These are phyloP conservation scores for Umbellularia californica DNA, from an alignment of 164 flowering plant genomes.

Conservation along the genomic window DNA sequence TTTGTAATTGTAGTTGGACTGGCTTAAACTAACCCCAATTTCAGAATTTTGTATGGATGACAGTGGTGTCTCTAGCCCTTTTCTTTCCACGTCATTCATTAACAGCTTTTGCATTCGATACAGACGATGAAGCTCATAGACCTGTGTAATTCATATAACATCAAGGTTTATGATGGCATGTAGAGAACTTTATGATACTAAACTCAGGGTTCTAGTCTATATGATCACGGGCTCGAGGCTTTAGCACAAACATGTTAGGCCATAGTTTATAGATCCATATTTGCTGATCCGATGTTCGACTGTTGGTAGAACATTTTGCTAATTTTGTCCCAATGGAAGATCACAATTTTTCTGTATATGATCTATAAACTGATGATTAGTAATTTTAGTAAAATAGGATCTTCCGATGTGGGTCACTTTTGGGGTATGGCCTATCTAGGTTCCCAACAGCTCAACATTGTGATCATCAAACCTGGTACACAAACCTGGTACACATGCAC, in stretches of 20 bases:
- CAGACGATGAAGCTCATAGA: conserved; percentile 76
- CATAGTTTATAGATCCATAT: neutral
- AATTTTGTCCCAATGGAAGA: neutral
- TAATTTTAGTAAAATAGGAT: too few species aligned
- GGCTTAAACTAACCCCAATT: conserved; percentile 6
- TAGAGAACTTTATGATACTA: neutral
- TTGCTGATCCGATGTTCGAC: neutral
- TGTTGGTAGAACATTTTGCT: neutral
- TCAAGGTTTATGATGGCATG: neutral
- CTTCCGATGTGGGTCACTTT: neutral
- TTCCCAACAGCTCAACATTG: neutral
- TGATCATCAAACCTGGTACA: neutral
- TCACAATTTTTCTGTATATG: neutral
- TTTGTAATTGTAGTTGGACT: conserved; percentile 4
- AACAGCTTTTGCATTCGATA: conserved; percentile 64
- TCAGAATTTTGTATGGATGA: conserved; percentile 6
- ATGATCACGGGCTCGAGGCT: neutral
- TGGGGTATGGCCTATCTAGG: neutral
- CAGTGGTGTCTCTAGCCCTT: neutral
- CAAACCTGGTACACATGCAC: neutral
- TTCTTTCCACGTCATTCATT: conserved; percentile 40
- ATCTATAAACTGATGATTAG: neutral
- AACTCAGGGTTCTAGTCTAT: neutral
- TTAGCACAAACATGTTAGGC: neutral
- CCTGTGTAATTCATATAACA: conserved; percentile 31